Base-by-base conservation (phyloP, 2,329 filamentous ascomycete genomes). In the Colletotrichum liriopes region DNA sequence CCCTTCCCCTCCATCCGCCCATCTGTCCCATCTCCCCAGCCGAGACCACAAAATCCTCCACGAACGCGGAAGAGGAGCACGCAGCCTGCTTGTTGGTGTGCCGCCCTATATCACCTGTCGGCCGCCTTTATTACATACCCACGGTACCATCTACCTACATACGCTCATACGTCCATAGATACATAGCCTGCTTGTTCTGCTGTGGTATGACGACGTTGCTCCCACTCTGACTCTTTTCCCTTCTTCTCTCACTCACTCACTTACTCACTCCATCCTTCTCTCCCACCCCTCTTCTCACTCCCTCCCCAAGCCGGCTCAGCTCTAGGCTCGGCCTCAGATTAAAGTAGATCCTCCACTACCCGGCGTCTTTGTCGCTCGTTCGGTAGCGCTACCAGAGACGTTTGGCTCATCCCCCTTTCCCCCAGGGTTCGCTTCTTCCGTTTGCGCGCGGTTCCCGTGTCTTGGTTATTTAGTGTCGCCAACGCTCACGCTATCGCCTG, bases 151-250 rank as follows among this genome's bases (percentile, higher is more conserved):
- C 64, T 58, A 60, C 62, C 51, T 49, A 55, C 61, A 2, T 32
- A 32, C 49, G 35, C n/a, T 37, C 49, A 45, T 64, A 64, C 37
- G 18, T 32, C 18, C 49, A 55, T 64, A 71, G 47, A 63, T 72
- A 69, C 65, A 55, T 61, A 59, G 37, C 68, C 51, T 29, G 58
- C 65, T 60, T 23, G 23, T 45, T n/a, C 56, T 62, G 62, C 61
- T 67, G 71, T 71, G 71, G 61, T 71, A 71, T 73, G 71, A 73
- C 71, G 72, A 72, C 72, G 69, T 68, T 73, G 32, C 61, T 74
- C 61, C 63, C 51, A 63, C 66, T 51, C 58, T 56, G 63, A 51
- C n/a, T 66, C 64, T 62, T 66, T 66, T 54, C 45, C 41, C 63
- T 60, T 67, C 35, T 54, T 29, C 60, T 49, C 26, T 58, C 37